Evolutionary conservation across 805 yeast species (phyloP).

Genomic region (Barnettozyma pratensis): DNA sequence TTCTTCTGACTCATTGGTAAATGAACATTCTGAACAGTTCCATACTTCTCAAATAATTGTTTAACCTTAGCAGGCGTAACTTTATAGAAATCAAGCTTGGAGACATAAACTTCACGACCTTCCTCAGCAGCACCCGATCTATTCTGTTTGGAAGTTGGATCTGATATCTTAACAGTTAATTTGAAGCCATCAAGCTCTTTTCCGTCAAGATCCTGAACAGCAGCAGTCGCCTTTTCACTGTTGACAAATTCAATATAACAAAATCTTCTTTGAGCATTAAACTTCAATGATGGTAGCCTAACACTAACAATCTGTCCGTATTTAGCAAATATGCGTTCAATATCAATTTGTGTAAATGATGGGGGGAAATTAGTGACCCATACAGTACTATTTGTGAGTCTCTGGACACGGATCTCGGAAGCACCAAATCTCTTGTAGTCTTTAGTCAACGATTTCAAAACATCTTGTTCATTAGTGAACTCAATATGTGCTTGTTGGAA

Average conservation of each 20-base stretch:
- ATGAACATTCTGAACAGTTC: slow-evolving; percentile 46
- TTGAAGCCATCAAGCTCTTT: slow-evolving; percentile 31
- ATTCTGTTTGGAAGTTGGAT: slow-evolving; percentile 40
- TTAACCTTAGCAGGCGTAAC: slow-evolving; percentile 35
- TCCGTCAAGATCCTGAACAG: slow-evolving; percentile 39
- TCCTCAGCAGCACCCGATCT: slow-evolving; percentile 45
- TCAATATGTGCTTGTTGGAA: slow-evolving; percentile 51
- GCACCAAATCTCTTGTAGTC: slow-evolving; percentile 44
- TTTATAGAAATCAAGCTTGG: slow-evolving; percentile 43
- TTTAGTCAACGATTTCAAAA: slow-evolving; percentile 56
- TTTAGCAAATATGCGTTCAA: slow-evolving; percentile 36
- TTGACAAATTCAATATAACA: slow-evolving; percentile 61
- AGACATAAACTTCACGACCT: slow-evolving; percentile 52
- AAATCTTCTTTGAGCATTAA: slow-evolving; percentile 55
- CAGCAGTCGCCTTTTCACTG: slow-evolving; percentile 38
- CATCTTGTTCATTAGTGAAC: slow-evolving; percentile 41
- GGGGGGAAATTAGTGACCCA: slow-evolving; percentile 80
- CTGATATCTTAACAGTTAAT: slow-evolving; percentile 57
- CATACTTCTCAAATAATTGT: slow-evolving; percentile 42
- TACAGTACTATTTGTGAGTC: slow-evolving; percentile 45
- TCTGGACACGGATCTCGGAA: slow-evolving; percentile 38
- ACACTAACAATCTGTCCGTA: slow-evolving; percentile 42
- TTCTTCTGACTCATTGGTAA: slow-evolving; percentile 38
- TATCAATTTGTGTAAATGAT: slow-evolving; percentile 31
- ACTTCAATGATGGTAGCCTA: slow-evolving; percentile 60